Percentiles rank a stretch among this genome's conserved stretches.
Conservation (phyloP, 345 rosid genomes). For the Eucalyptus sp. region DNA sequence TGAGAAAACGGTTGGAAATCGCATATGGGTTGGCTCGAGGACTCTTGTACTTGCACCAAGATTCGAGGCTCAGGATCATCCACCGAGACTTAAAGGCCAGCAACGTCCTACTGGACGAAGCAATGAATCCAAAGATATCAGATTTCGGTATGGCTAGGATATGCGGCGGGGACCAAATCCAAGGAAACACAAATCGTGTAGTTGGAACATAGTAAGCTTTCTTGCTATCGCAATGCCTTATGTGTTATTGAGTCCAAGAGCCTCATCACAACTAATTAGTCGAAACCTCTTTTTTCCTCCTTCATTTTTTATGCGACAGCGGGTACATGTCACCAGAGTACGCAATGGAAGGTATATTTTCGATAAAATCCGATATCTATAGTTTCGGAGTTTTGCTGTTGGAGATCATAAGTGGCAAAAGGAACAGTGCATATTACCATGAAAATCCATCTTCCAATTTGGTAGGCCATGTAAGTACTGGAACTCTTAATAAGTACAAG, state of each 20-base stretch:
- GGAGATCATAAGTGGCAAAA: constrained; percentile 51
- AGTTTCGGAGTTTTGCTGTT: constrained; percentile 56
- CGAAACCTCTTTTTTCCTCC: background rate
- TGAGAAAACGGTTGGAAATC: constrained; percentile 41
- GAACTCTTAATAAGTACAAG: background rate
- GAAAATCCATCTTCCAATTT: constrained; percentile 16
- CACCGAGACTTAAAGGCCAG: constrained; percentile 71
- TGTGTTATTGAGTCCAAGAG: background rate
- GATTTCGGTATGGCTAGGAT: constrained; percentile 69
- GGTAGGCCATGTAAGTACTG: constrained; percentile 43
- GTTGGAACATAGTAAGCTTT: constrained; percentile 59
- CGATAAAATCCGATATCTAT: constrained; percentile 59
- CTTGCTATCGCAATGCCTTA: background rate
- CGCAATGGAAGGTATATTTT: constrained; percentile 52
- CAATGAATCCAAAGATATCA: constrained; percentile 47
- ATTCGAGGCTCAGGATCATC: constrained; percentile 60
- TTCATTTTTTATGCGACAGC: constrained; percentile 2
- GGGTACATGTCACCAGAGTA: constrained; percentile 86
- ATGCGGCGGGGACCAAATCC: constrained; percentile 33
- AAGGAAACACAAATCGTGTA: constrained; percentile 35
- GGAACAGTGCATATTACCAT: constrained; percentile 2
- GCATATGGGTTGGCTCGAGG: constrained; percentile 56
- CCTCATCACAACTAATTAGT: background rate
- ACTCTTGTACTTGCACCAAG: constrained; percentile 55
- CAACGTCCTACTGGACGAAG: constrained; percentile 36